Percentiles rank a stretch among this genome's conserved stretches.
These are phyloP conservation scores for Zygoascus hellenicus DNA, from an alignment of 1,139 yeast genomes.

Conservation along the genomic window DNA sequence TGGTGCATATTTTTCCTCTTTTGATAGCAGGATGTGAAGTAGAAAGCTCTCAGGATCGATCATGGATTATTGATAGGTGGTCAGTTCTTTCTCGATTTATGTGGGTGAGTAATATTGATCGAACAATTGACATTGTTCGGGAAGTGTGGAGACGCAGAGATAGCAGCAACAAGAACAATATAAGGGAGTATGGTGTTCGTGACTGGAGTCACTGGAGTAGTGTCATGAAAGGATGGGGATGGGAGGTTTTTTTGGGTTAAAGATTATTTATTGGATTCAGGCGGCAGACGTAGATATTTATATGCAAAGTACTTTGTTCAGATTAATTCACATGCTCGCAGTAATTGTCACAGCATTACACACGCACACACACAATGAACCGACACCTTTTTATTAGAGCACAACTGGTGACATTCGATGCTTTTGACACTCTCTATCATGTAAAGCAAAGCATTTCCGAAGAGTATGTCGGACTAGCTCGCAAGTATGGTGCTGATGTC, in stretches of 20 bases:
- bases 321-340: no score
- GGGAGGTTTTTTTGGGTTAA: slow-evolving; percentile 54
- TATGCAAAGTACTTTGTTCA: no score
- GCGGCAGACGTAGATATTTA: no score
- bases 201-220: slow-evolving; percentile 62
- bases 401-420: slow-evolving; percentile 28
- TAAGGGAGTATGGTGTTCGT: slow-evolving; percentile 39
- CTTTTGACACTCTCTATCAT: slow-evolving; percentile 27
- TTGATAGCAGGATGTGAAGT: slow-evolving; percentile 64
- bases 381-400: background rate
- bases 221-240: slow-evolving; percentile 69
- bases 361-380: no score
- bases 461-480: slow-evolving; percentile 22
- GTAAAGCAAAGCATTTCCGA: slow-evolving; percentile 23
- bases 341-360: no score
- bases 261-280: background rate
- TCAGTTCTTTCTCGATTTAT: slow-evolving; percentile 45
- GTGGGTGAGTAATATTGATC: slow-evolving; percentile 61
- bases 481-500: slow-evolving; percentile 17
- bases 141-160: slow-evolving; percentile 66
- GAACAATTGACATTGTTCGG: slow-evolving; percentile 61
- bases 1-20: slow-evolving; percentile 59
- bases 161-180: slow-evolving; percentile 1
- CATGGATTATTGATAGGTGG: slow-evolving; percentile 61
- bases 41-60: slow-evolving; percentile 48